Percentiles rank a stretch among this genome's conserved stretches.
Conservation (phyloP, 2,329 filamentous ascomycete species). For the Ophiostoma piceae region DNA sequence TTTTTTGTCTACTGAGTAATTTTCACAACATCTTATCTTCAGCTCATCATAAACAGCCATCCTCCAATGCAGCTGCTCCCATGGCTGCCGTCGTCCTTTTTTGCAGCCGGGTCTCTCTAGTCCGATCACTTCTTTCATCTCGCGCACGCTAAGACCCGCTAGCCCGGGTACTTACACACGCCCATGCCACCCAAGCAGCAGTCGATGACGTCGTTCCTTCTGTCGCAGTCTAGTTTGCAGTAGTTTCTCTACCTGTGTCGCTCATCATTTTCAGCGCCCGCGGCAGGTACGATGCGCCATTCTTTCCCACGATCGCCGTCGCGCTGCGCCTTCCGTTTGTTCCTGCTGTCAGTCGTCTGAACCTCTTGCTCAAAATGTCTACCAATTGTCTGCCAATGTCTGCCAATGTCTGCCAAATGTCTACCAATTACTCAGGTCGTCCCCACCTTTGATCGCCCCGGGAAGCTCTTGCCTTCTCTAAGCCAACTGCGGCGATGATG, state of each 20-base stretch:
- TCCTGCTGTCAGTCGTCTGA: not conserved
- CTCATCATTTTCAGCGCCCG: not conserved
- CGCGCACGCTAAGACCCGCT: constrained; percentile 14
- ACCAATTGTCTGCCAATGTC: not conserved
- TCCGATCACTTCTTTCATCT: constrained; percentile 4
- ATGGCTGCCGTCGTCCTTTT: constrained; percentile 14
- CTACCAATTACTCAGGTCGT: constrained; percentile 1
- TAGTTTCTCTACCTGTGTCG: not conserved
- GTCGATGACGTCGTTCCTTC: constrained; percentile 22
- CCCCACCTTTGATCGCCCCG: not conserved
- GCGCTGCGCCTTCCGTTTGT: constrained; percentile 10
- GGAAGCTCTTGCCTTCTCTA: constrained; percentile 12
- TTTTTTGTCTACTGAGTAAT: no score
- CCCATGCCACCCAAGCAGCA: not conserved
- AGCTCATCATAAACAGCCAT: no score
- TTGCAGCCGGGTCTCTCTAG: not conserved
- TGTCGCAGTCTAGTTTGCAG: not conserved
- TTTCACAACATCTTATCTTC: no score
- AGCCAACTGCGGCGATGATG: constrained; percentile 12
- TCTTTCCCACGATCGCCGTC: constrained; percentile 9
- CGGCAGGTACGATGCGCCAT: constrained; percentile 5
- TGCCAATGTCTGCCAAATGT: not conserved
- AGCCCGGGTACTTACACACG: constrained; percentile 24
- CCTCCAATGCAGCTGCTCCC: not conserved
- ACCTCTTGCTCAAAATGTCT: not conserved